Base-by-base conservation (phyloP, 768 basidiomycete species). In the Austroboletus festivus region DNA sequence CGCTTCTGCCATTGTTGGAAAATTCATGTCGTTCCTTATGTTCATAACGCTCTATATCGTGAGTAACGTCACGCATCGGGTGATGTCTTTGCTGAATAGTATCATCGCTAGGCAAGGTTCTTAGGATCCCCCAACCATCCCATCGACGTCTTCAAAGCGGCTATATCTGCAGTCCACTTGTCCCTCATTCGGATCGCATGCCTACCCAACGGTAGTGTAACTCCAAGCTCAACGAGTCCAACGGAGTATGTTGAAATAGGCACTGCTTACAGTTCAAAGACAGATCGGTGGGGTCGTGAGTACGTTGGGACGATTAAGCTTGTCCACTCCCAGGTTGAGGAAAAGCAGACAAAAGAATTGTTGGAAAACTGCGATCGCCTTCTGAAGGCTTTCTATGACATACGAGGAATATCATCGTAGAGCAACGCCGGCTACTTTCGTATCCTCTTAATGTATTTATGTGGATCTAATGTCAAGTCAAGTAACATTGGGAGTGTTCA, bases 61-160 rank as follows among this genome's bases (percentile, higher is more conserved):
- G 59, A 54, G 86, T 68, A 15, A 58, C 30, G 22, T 37, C 18
- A 47, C 44, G 19, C 31, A 19, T 41, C 30, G 39, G 3, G n/a
- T 16, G 12, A 24, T 31, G 10, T 5, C 12, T 24, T 45, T n/a
- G 15, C 24, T 60, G 39, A 54, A 37, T 44, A 19, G n/a, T 38
- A 20, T 33, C 16, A 28, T 22, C 28, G 22, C 3, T 55, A 92
- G 89, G 86, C 74, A 24, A 86, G 90, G 16, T 61, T 77, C 20
- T 60, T 83, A 26, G 87, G 86, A 47, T 90, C 88, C 3, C 72
- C 72, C 2, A 69, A 86, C 57, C 87, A 89, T 55, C 70, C 81
- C 13, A 85, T 89, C 40, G 56, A 62, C 0, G 62, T 81, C 7
- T 79, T 75, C 68, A 83, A 83, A 59, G 83, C 82, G 10, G 85